phyloP scores from a whole-genome alignment of 1,284 basidiomycete species.

The Porodaedalea pini region DNA sequence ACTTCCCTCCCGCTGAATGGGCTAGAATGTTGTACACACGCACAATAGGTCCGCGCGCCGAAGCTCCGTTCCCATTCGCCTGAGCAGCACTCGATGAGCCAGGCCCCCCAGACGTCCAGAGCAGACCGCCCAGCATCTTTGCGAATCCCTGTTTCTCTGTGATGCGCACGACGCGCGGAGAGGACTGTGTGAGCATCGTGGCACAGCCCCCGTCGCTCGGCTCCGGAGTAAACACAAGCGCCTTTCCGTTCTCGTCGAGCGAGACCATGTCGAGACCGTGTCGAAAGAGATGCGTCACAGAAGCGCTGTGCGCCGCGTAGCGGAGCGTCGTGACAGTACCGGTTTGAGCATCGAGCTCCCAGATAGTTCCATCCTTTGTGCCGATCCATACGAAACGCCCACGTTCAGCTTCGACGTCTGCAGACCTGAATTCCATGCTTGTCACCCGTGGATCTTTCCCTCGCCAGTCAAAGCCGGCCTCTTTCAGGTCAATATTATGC shows the following conservation, averaged over 20 bases:
- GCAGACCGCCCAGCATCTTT: slow-evolving; percentile 63
- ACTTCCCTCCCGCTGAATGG: slow-evolving; percentile 44
- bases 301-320: slow-evolving; percentile 57
- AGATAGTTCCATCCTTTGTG: slow-evolving; percentile 82
- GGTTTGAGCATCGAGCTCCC: slow-evolving; percentile 72
- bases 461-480: slow-evolving; percentile 47
- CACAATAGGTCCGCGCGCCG: slow-evolving; percentile 62
- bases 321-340: slow-evolving; percentile 56
- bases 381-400: slow-evolving; percentile 74
- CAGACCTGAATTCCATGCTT: slow-evolving; percentile 71
- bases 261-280: slow-evolving; percentile 68
- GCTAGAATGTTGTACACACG: slow-evolving; percentile 74
- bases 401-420: slow-evolving; percentile 34
- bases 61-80: slow-evolving; percentile 35
- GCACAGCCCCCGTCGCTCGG: slow-evolving; percentile 34
- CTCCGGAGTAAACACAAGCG: slow-evolving; percentile 63
- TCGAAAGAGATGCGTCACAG: slow-evolving; percentile 72
- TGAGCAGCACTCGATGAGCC: slow-evolving; percentile 37
- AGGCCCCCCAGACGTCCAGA: slow-evolving; percentile 70
- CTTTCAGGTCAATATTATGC: slow-evolving; percentile 57
- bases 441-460: slow-evolving; percentile 70
- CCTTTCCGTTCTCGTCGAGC: slow-evolving; percentile 81
- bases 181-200: slow-evolving; percentile 39
- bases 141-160: slow-evolving; percentile 81
- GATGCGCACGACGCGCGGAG: slow-evolving; percentile 65